Base-by-base conservation (phyloP, 2,329 filamentous ascomycete genomes). In the Neofusicoccum kwambonambiense region DNA sequence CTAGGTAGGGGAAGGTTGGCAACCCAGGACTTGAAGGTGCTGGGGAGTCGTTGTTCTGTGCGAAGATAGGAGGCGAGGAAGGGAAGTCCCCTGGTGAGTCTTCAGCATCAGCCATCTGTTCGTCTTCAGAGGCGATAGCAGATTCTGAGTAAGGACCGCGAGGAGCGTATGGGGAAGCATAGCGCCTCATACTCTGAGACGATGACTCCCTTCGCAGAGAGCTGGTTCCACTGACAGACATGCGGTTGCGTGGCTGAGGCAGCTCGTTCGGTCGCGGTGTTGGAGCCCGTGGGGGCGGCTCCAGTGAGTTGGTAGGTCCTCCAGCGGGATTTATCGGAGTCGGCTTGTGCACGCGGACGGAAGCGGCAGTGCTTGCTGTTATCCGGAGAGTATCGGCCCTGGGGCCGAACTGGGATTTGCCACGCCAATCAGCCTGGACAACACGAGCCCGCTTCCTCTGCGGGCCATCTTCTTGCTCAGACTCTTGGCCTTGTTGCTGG, bases 291-390 rank as follows among this genome's bases (percentile, higher is more conserved):
- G 90, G 90, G n/a, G 88, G 78, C 69, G 91, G 89, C 69, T 93
- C 89, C 4, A 90, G 77, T 70, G 91, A 87, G 54, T 76, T 83
- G 39, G 35, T 5, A 12, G 80, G 73, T 3, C 76, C 74, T 17
- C 83, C 82, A 31, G 79, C 82, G 27, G 84, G 79, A 37, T 78
- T 79, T 51, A 79, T 76, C 19, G 84, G 82, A 64, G 91, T 84
- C 3, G 94, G 94, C 50, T 93, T 87, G 75, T 97, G 90, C 54
- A 89, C 89, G 49, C 94, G 90, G 65, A 98, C 84, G 4, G 93
- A 97, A 47, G 92, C 92, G 50, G 93, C 90, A 15, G 91, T 96
- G 74, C 92, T 96, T 52, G 94, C 94, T 66, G 91, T 89, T n/a
- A 97, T 92, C 56, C 93, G 87, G 31, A 98, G 82, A 3, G 92